Evolutionary conservation across 192 early-diverging fungal genomes (phyloP), one percentile per base, ranked within the genome.

Genomic region (Backusella tuberculispora): DNA sequence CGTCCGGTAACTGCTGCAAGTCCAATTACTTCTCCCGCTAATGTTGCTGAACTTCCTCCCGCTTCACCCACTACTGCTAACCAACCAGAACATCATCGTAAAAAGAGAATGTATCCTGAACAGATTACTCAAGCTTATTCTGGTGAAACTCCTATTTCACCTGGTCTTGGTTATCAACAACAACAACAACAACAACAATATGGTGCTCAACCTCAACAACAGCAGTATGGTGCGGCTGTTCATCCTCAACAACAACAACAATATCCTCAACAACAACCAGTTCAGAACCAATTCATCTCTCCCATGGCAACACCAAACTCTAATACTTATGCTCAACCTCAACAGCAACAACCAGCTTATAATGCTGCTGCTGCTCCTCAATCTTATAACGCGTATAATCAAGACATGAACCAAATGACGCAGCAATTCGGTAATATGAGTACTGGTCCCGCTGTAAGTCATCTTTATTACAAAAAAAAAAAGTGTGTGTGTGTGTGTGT

Each of bases 91-190:
- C 77, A 74, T 48, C 83, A 81, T 48, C 81, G 83, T 66, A 73
- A 80, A 26, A 88, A 88, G 75, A 71, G 87, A 63, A 76, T 84
- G 77, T 88, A 88, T 74, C 87, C 87, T 17, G 78, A 85, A 4
- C 81, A 86, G 50, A 87, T 84, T 38, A 75, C 72, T 1, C 72
- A 83, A 42, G 72, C 82, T 0, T 88, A 85, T 46, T 53, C 75
- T 19, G 85, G 85, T 19, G 63, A 79, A n/a, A 9, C 24, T 14
- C 29, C 40, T 21, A 26, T 14, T 5, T 10, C 72, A 26, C 40
- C 47, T 10, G 34, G 43, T 6, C 40, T 42, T 10, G 34, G 43
- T 6, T 73, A 73, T 24, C 56, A 50, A 3, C 53, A 37, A 15
- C 63, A 65, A 38, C 79, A 78, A 12, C 74, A 78, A 43, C 78